Conservation (phyloP, 176 grass and related monocot species). For the Oryza meridionalis region DNA sequence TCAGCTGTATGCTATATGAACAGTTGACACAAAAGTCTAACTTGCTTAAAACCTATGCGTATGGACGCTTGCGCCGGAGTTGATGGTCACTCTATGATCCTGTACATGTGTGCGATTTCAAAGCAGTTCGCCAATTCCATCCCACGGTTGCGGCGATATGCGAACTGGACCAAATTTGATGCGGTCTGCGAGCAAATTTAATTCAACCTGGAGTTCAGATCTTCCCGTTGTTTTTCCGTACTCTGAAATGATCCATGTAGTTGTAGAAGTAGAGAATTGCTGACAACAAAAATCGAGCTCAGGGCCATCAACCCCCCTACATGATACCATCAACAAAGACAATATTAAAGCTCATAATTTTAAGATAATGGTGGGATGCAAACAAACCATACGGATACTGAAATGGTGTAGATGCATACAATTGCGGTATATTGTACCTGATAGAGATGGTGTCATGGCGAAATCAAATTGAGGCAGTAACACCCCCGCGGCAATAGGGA, state of each 20-base stretch:
- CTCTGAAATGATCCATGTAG: slow-evolving; percentile 69
- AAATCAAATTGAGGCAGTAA: slow-evolving; percentile 88
- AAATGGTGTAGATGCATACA: no score
- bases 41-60: not conserved
- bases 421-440: slow-evolving; percentile 48
- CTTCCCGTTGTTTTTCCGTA: slow-evolving; percentile 33
- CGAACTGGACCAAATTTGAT: not conserved
- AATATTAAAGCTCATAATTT: not conserved
- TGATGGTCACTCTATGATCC: slow-evolving; percentile 44
- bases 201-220: slow-evolving; percentile 23
- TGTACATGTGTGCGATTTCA: not conserved
- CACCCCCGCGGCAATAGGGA: slow-evolving; percentile 74
- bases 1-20: not conserved
- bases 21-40: not conserved
- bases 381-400: not conserved
- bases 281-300: slow-evolving; percentile 92
- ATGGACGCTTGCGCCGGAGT: not conserved
- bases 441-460: slow-evolving; percentile 94
- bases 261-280: slow-evolving; percentile 94
- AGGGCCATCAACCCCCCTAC: slow-evolving; percentile 91
- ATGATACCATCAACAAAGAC: not conserved
- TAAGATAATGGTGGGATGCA: not conserved
- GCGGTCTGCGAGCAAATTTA: not conserved
- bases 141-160: not conserved
- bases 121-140: not conserved